These are phyloP conservation scores for Torulaspora quercuum DNA, from an alignment of 805 yeast genomes.

Conservation along the genomic window DNA sequence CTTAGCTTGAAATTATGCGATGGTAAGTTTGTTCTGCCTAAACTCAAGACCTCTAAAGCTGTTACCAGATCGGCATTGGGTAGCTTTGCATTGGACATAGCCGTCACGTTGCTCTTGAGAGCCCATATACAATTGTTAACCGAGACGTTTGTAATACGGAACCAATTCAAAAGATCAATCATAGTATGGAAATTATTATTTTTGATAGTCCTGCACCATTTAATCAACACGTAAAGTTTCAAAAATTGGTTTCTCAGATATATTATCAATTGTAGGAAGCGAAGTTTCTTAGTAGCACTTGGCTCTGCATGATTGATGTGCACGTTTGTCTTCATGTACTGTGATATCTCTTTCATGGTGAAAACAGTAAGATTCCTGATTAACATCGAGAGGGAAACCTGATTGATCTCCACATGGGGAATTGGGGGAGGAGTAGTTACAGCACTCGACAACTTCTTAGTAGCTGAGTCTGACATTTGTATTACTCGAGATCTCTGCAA, in stretches of 20 bases:
- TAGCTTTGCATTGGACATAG: constrained; percentile 81
- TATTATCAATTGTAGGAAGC: constrained; percentile 65
- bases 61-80: constrained; percentile 90
- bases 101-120: constrained; percentile 54
- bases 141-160: constrained; percentile 70
- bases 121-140: constrained; percentile 63
- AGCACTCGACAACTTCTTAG: background rate
- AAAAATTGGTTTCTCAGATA: constrained; percentile 77
- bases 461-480: constrained; percentile 5
- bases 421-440: constrained; percentile 23
- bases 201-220: constrained; percentile 71
- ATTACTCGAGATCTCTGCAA: constrained; percentile 1
- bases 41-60: constrained; percentile 75
- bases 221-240: constrained; percentile 76
- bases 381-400: constrained; percentile 31
- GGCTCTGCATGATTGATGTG: constrained; percentile 24
- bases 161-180: constrained; percentile 86
- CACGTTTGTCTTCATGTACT: constrained; percentile 34
- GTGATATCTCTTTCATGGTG: constrained; percentile 35
- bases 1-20: constrained; percentile 52
- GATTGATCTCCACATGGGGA: constrained; percentile 38
- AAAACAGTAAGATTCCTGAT: constrained; percentile 35
- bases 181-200: constrained; percentile 66
- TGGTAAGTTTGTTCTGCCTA: constrained; percentile 73
- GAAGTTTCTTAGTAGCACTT: constrained; percentile 55